Base-by-base conservation (phyloP, 805 yeast genomes). In the Saccharomycopsis lassenensis region DNA sequence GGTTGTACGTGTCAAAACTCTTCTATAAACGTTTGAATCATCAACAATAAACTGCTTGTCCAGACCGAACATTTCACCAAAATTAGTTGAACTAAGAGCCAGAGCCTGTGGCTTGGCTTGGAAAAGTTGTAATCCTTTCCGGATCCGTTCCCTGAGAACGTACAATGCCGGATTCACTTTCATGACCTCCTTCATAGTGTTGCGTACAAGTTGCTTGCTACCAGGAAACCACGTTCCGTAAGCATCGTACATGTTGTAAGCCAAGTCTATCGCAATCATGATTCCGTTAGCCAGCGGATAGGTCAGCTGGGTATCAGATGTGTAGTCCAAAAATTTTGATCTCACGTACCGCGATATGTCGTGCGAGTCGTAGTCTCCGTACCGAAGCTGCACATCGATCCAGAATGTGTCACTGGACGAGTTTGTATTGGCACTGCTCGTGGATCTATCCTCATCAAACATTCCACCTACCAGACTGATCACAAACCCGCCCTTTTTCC, bases 211-310 rank as follows among this genome's bases (percentile, higher is more conserved):
- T 3, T 85, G 85, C 56, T 91, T 91, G 58, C 89, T 60, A 1
- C 97, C 97, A 2, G 93, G 89, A 61, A 91, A 82, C 98, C 98
- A 91, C 50, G 84, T 85, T 22, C 99, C 99, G 57, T 85, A 91
- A 0, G 94, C 87, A 56, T 86, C 96, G 53, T 81, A 87, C 79
- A 86, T 83, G 56, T 91, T 91, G 55, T 91, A 91, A 0, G 97
- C 95, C 46, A 91, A 63, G 57, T 91, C 99, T 43, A 91, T 69
- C 28, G 93, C 94, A 33, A 91, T 69, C 68, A 91, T 72, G 7
- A 83, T 67, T 44, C 99, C 99, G 0, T 95, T 83, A 2, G 94
- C 84, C 2, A 94, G 79, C 3, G 98, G 97, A 53, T 91, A 91
- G 37, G 77, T 65, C 48, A 89, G 79, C 3, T 80, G 65, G 44